Evolutionary conservation across 208 protist genomes (phyloP), one percentile per base, ranked within the genome.

Genomic region (Leishmania guyanensis): DNA sequence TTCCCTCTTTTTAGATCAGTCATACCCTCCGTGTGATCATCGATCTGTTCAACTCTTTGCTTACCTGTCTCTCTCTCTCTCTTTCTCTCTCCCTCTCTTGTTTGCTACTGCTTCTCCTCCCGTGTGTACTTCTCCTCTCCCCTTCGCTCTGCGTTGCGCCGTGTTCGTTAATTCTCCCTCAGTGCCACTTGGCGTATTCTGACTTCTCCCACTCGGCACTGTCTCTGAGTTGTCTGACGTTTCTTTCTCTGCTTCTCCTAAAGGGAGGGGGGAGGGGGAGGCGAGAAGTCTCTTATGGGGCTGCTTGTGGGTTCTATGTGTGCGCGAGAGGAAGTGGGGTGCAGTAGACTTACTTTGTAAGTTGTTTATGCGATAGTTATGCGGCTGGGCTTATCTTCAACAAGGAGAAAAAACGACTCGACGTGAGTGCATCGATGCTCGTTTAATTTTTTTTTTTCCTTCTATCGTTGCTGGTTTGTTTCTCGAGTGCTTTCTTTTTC

Each of bases 51-150:
- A 46, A 53, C 16, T 54, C 26, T 51, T 66, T 36, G 20, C 73
- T 81, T 84, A 78, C 53, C 20, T 17, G 65, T 77, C 2, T 72
- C 54, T 39, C 17, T 68, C 53, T 74, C 51, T 65, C 60, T 68
- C 53, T 74, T 39, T 65, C 60, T 77, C 2, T 72, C 54, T 39
- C 17, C 58, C 53, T 74, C 51, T 65, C 60, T 54, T 70, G 46
- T 76, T 17, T 33, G 36, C 75, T 26, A 48, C 33, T 26, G 29
- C 48, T 53, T 75, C 50, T 56, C 50, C 33, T 56, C 17, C 29
- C 33, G 22, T 39, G 0, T 53, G 50, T 26, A 10, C 71, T 70
- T 5, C 39, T 70, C 39, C 12, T 43, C 39, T 58, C 33, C 39
- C 46, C 20, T 50, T 46, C 12, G 3, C 66, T 50, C 66, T 71